Percentiles rank a stretch among this genome's conserved stretches.
Evolutionary conservation across 2,329 filamentous ascomycete species (phyloP).

Genomic region (Pseudogymnoascus sp.): DNA sequence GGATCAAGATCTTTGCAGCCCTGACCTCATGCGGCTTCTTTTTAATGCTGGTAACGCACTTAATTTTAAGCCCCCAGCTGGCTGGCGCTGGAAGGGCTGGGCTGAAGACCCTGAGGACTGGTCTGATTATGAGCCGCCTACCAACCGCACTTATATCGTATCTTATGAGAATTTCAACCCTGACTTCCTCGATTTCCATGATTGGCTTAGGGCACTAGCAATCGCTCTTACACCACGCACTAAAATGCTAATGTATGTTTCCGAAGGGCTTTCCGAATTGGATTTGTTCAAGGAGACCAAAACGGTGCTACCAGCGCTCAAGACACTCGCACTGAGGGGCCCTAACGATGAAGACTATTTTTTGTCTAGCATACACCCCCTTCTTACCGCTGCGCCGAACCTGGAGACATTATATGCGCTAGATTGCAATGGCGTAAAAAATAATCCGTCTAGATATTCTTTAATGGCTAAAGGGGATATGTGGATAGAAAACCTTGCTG

Average conservation of each 20-base stretch:
- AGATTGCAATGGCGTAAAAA: background rate
- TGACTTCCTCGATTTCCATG: background rate
- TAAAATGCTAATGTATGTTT: background rate
- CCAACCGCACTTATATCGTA: too few relatives aligned
- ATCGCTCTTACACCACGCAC: background rate
- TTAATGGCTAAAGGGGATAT: too few relatives aligned
- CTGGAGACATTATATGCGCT: background rate
- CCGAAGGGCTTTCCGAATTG: background rate
- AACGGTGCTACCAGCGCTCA: background rate
- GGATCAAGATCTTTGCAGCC: background rate
- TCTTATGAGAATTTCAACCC: background rate
- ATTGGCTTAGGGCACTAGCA: background rate
- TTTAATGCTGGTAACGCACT: background rate
- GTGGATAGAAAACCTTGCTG: too few relatives aligned
- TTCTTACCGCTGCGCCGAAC: background rate
- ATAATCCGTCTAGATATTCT: too few relatives aligned
- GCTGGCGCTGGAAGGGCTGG: background rate
- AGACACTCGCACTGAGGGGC: background rate
- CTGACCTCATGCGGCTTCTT: background rate
- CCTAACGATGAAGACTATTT: background rate
- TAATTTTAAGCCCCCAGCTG: background rate
- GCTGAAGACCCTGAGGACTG: background rate
- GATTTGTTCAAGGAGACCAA: background rate
- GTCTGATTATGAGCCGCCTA: background rate
- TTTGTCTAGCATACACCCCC: background rate